Evolutionary conservation across 352 stramenopile species (phyloP), one percentile per base, ranked within the genome.

Genomic region (Hyaloperonospora arabidopsidis): DNA sequence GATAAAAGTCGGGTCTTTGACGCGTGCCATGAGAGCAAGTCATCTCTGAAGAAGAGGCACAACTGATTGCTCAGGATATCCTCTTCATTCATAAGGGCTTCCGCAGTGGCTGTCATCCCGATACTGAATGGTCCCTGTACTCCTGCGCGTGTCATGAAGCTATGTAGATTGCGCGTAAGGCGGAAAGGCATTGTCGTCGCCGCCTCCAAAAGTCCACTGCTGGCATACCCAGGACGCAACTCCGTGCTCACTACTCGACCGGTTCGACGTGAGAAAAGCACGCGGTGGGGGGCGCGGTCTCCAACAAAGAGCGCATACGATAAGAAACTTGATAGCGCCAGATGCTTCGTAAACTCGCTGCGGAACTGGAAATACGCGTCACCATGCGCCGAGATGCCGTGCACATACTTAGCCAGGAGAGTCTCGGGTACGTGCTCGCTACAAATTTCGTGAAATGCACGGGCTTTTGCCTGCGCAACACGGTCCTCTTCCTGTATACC

Each of bases 281-380:
- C 72, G 36, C 87, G 84, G 43, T 93, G 84, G 15, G 86, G 86
- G 28, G 84, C 83, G 21, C 85, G 82, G 49, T 95, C 83, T 1
- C 86, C 86, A 11, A 92, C 81, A 65, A 89, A 90, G 17, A 95
- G 65, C 13, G 71, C 76, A 57, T 93, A 93, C 57, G 86, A 87
- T 47, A 95, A 63, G 46, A 94, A 87, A 22, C 79, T 93, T 46
- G 79, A 90, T 6, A 95, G 68, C 28, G 80, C 86, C 22, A 90
- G 51, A 57, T 95, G 82, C 61, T 89, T 87, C 15, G 83, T 88
- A 67, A 95, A 95, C 56, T 89, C 80, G 53, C 67, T 86, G 47
- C 85, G 79, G 51, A 94, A 93, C 60, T 92, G 76, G 50, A 89
- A 93, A 54, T 92, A 91, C 14, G 81, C 74, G 39, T 95, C 86